These are phyloP conservation scores for Skeletonema grethae DNA, from an alignment of 108 stramenopile genomes.

Conservation along the genomic window DNA sequence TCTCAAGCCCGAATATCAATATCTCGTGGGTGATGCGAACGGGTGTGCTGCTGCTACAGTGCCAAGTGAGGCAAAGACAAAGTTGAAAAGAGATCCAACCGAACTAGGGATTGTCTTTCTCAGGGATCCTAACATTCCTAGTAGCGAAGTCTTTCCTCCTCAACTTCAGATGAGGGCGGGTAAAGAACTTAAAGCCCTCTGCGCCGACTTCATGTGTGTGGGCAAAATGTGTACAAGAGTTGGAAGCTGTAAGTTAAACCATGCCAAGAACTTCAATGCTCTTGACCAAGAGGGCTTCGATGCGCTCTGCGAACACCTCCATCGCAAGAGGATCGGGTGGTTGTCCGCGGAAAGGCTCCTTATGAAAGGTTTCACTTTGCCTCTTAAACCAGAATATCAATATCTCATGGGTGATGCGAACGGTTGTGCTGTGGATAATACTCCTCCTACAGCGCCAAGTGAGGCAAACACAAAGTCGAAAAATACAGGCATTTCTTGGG, in stretches of 20 bases:
- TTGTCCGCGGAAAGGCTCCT: not conserved
- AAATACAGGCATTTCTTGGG: conserved; percentile 3
- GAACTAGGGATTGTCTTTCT: not conserved
- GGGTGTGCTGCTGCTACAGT: conserved; percentile 1
- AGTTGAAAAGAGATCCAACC: not conserved
- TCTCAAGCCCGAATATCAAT: not conserved
- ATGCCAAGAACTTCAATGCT: not conserved
- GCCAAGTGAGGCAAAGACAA: not conserved
- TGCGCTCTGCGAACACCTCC: not conserved
- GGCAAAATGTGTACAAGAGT: not conserved
- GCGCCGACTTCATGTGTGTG: not conserved
- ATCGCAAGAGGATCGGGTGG: not conserved
- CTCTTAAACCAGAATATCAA: not conserved
- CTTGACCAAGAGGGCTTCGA: not conserved
- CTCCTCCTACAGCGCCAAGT: not conserved
- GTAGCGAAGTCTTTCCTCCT: not conserved
- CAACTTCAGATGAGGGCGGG: not conserved
- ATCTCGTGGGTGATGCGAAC: not conserved
- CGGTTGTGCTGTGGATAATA: conserved; percentile 17
- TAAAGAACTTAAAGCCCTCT: not conserved
- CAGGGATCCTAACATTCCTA: not conserved
- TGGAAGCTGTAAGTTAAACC: not conserved
- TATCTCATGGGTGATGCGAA: not conserved
- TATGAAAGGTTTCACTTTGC: not conserved
- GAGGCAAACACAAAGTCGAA: not conserved